A percentile compares a stretch with the other conserved stretches of the same genome.
Conservation (phyloP, 495 filamentous ascomycete genomes). For the Aspergillus campestris region DNA sequence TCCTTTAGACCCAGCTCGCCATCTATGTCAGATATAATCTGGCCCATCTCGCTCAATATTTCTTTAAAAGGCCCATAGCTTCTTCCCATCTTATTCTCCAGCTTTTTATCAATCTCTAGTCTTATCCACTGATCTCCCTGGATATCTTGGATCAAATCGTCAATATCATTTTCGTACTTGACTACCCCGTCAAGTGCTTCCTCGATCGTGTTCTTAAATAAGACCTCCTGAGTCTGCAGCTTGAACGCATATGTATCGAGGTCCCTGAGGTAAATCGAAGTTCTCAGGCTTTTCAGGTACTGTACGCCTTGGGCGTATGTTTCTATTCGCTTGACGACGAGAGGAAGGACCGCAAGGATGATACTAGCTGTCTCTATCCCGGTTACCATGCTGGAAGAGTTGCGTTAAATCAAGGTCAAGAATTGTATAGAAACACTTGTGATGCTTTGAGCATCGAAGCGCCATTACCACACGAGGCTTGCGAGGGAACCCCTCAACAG, state of each 20-base stretch:
- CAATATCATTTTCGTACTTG: constrained; percentile 7
- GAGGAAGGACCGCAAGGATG: constrained; percentile 17
- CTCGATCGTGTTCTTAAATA: constrained; percentile 17
- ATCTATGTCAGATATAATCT: too few species aligned
- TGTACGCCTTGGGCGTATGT: constrained; percentile 18
- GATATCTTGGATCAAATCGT: constrained; percentile 7
- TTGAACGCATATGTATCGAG: constrained; percentile 6
- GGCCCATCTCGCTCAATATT: too few species aligned
- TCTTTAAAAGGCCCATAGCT: constrained; percentile 7
- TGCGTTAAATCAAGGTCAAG: neutral
- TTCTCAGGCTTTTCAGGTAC: constrained; percentile 9
- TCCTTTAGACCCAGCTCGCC: too few species aligned
- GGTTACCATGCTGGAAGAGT: constrained; percentile 5
- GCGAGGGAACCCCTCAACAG: too few species aligned
- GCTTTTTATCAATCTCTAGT: constrained; percentile 2
- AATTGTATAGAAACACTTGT: neutral
- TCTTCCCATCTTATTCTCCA: constrained; percentile 5
- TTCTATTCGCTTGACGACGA: constrained; percentile 20
- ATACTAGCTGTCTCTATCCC: constrained; percentile 21
- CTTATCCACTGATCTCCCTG: constrained; percentile 5
- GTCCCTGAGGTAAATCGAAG: constrained; percentile 12
- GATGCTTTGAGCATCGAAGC: neutral
- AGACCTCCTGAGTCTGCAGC: constrained; percentile 12
- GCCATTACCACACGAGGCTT: neutral
- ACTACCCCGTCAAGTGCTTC: constrained; percentile 16